Base-by-base conservation (phyloP, 1,284 basidiomycete species). In the Phellopilus nigrolimitatus region DNA sequence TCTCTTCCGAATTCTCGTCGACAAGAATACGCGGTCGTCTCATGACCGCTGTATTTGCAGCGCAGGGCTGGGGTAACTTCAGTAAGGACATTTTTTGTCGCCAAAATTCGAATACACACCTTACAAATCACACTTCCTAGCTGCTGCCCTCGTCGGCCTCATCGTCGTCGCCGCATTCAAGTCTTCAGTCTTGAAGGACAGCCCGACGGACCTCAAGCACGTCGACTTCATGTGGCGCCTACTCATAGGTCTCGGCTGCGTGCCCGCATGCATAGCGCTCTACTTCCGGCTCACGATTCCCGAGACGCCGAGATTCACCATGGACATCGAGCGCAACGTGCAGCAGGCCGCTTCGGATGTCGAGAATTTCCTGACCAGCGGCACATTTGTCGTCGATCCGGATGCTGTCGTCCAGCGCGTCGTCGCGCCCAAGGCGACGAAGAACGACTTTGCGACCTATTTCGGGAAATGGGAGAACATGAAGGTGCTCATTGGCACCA, bases 241-340 rank as follows among this genome's bases (percentile, higher is more conserved):
- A 19, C 63, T 78, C 50, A 71, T 79, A 2, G 75, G 75, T 37
- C 62, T 80, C 22, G 75, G 76, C 24, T 72, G 75, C n/a, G 64
- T 81, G 15, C 78, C 79, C 2, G 76, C 68, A 15, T 68, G 68
- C n/a, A 56, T 75, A 22, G 78, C 77, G 1, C 70, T 80, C 21
- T 80, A 78, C 59, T 78, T 77, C 65, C 76, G 78, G 47, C 68
- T 80, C 24, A 78, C 75, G 2, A 74, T 81, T 28, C 76, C 78
- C 7, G 79, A 81, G 60, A 78, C 78, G 0, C 71, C 83, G 44
- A 80, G 83, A 54, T 87, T 81, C 71, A 86, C 80, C 33, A 79
- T 86, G 76, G 85, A 87, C 62, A 69, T 87, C 50, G 77, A 82
- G 63, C 76, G 78, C 51, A 80, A 85, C 62, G 70, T 84, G 53